Conservation (phyloP, 2,329 filamentous ascomycete genomes). For the Neurospora sp. region DNA sequence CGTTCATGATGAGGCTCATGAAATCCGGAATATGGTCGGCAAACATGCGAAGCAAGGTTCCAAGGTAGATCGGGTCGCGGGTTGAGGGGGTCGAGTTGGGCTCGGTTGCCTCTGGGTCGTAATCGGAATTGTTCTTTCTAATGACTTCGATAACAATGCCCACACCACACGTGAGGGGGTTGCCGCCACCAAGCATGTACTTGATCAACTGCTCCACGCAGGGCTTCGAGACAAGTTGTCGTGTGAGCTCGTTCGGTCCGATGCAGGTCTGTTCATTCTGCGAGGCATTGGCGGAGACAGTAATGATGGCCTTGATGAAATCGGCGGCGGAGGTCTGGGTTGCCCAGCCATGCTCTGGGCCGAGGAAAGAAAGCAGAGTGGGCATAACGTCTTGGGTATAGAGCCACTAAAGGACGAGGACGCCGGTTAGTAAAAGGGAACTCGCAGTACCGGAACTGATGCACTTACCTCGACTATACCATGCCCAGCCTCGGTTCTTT, state of each 20-base stretch:
- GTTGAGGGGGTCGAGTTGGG: constrained; percentile 71
- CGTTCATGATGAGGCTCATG: constrained; percentile 78
- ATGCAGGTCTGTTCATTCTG: constrained; percentile 99
- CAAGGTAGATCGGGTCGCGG: constrained; percentile 90
- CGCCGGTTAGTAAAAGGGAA: not conserved
- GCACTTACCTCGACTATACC: constrained; percentile 85
- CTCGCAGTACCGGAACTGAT: not conserved
- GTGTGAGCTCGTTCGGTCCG: constrained; percentile 90
- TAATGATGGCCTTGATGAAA: constrained; percentile 97
- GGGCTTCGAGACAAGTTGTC: constrained; percentile 79
- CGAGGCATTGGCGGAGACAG: constrained; percentile 94
- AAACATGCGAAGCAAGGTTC: constrained; percentile 79
- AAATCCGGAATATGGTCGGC: constrained; percentile 88
- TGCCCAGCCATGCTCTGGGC: constrained; percentile 73
- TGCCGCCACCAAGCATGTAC: constrained; percentile 89
- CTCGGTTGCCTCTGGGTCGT: constrained; percentile 83
- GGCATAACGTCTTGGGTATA: constrained; percentile 84
- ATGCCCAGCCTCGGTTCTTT: constrained; percentile 82
- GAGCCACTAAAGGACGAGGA: constrained; percentile 57
- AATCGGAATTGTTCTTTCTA: constrained; percentile 98
- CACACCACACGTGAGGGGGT: constrained; percentile 89
- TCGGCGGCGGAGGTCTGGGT: constrained; percentile 95
- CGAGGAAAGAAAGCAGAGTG: constrained; percentile 74
- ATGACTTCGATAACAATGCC: constrained; percentile 98
- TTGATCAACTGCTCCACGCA: constrained; percentile 79